phyloP scores from a whole-genome alignment of 345 rosid species.

The Angophora floribunda region DNA sequence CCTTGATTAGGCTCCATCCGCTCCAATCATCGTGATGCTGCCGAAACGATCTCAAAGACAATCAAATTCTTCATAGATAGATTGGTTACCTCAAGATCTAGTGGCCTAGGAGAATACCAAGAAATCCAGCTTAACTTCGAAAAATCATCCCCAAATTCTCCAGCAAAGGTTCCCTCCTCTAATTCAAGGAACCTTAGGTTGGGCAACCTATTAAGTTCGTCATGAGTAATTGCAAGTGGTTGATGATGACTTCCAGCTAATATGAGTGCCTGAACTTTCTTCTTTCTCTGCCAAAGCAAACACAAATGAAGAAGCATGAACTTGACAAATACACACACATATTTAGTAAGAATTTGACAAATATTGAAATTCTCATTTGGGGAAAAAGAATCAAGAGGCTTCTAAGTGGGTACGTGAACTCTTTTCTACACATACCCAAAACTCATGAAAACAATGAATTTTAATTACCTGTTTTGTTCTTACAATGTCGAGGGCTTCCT shows the following conservation, averaged over 20 bases:
- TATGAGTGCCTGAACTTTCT: background rate
- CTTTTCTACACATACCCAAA: background rate
- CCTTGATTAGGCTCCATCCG: background rate
- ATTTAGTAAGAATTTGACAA: background rate
- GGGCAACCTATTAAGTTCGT: background rate
- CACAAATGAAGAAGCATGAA: background rate
- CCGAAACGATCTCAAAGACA: background rate
- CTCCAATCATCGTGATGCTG: background rate
- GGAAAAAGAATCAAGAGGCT: background rate
- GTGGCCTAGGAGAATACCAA: background rate
- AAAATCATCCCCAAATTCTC: background rate
- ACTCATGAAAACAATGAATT: background rate
- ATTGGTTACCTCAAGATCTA: background rate
- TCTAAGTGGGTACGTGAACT: background rate
- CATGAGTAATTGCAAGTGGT: background rate
- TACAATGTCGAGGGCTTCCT: background rate
- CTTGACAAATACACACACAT: background rate
- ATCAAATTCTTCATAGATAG: background rate
- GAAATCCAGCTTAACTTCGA: background rate
- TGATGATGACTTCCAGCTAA: background rate
- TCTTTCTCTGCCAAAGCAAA: background rate
- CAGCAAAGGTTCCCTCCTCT: background rate
- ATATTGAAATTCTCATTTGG: background rate
- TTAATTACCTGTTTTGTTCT: background rate
- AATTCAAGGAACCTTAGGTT: background rate